Evolutionary conservation across 2,329 filamentous ascomycete genomes (phyloP), one percentile per base, ranked within the genome.

Genomic region (Ilyonectria sp.): DNA sequence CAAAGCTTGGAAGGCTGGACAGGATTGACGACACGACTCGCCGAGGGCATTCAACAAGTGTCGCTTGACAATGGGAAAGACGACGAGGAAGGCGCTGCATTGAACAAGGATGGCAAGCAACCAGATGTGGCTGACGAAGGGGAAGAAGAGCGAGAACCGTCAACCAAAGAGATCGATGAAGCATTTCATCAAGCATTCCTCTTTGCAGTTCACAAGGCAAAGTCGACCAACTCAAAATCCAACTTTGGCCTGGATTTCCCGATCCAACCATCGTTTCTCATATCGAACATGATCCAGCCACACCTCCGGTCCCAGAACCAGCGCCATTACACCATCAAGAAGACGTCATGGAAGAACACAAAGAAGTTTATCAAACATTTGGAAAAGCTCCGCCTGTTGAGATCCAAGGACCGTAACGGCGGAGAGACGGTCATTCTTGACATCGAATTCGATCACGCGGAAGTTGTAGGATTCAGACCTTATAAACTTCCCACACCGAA

Each of bases 301-400:
- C 64, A 74, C 3, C 70, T 74, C 6, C 66, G 72, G 40, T 74
- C 60, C 15, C 70, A 74, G 31, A 67, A 66, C 17, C 63, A 63
- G 10, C 59, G 57, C 17, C 37, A 69, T 26, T 74, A 74, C 59
- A 70, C 47, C 23, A 71, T 74, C 66, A 74, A 74, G 50, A 74
- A 73, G 49, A 74, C 72, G 3, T 74, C 72, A 0, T 74, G 72
- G 72, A 74, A 74, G 26, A 74, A 70, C 6, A 64, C 64, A 5
- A 74, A 74, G 9, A 74, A 73, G 26, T 74, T 74, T 33, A 74
- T 74, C 43, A 74, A 74, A 26, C 64, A 74, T 33, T 31, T 74
- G 2, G 64, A 71, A 11, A 74, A 74, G 56, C 19, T 44, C 0
- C 29, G 47, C 0, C 29, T 74, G 5, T 64, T 70, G 1, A 70